A percentile compares a stretch with the other conserved stretches of the same genome.
phyloP scores from a whole-genome alignment of 495 filamentous ascomycete genomes.

The Gamarada debralockiae region DNA sequence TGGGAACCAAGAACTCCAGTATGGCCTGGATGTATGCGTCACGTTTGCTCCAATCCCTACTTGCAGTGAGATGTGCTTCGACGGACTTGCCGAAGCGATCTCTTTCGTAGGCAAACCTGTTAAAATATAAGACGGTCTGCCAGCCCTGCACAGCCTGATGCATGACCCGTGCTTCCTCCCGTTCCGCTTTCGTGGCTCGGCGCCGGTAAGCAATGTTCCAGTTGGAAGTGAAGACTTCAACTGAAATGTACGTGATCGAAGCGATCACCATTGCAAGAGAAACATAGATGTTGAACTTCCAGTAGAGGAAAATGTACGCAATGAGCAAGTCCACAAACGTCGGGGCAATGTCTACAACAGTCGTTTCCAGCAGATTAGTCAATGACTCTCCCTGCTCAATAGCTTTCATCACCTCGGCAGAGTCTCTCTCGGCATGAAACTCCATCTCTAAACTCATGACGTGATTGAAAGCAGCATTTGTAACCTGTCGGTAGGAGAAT shows the following conservation, averaged over 20 bases:
- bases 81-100: conserved; percentile 8
- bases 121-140: conserved; percentile 69
- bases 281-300: conserved; percentile 60
- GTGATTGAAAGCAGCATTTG: conserved; percentile 62
- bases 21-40: neutral
- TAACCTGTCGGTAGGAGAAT: conserved; percentile 52
- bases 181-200: conserved; percentile 32
- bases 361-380: conserved; percentile 54
- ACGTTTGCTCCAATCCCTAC: neutral
- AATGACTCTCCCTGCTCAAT: conserved; percentile 61
- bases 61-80: conserved; percentile 1
- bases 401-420: conserved; percentile 62
- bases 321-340: conserved; percentile 65
- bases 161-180: conserved; percentile 56
- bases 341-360: conserved; percentile 60
- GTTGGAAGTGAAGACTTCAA: neutral
- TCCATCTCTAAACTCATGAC: conserved; percentile 72
- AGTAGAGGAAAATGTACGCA: conserved; percentile 61
- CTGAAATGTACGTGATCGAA: conserved; percentile 10
- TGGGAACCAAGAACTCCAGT: neutral
- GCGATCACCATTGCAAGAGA: neutral
- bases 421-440: conserved; percentile 68
- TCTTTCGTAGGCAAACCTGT: conserved; percentile 59
- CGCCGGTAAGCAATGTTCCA: conserved; percentile 4
- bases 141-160: conserved; percentile 64